Conservation (phyloP, 192 early-diverging fungal species). For the Thoreauomyces humboldtii region DNA sequence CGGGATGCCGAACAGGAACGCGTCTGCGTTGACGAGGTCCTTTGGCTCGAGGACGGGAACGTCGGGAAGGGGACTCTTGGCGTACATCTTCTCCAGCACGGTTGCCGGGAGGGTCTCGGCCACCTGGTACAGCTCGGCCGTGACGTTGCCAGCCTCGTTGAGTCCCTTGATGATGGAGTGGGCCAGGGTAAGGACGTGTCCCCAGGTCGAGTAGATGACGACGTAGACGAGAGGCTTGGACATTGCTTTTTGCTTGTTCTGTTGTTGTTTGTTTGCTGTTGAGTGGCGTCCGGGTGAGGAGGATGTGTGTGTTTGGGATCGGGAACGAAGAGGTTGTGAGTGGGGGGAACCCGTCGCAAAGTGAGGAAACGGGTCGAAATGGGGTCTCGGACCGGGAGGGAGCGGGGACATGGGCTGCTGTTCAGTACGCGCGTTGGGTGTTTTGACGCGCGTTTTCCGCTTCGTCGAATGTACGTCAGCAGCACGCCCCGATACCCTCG, state of each 20-base stretch:
- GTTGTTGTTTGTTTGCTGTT: no score
- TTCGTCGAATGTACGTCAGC: no score
- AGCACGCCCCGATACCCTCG: no score
- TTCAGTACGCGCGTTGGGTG: no score
- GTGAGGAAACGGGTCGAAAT: no score
- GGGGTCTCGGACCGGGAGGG: no score
- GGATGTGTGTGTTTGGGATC: no score
- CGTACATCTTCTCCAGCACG: conserved; percentile 55
- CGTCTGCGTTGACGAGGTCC: conserved; percentile 49
- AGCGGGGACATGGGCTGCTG: no score
- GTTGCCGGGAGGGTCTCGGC: conserved; percentile 51
- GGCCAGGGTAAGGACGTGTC: conserved; percentile 67
- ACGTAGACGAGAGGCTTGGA: conserved; percentile 16
- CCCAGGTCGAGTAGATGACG: conserved; percentile 31
- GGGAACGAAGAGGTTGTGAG: no score
- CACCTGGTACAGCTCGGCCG: conserved; percentile 49
- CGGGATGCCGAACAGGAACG: conserved; percentile 57
- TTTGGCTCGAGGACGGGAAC: conserved; percentile 26
- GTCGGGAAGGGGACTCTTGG: conserved; percentile 18
- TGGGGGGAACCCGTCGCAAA: no score
- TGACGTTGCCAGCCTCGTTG: conserved; percentile 47
- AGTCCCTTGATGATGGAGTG: conserved; percentile 59
- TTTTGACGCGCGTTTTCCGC: no score
- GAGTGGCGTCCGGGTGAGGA: no score
- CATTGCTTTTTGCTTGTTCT: background rate